Evolutionary conservation across 306 rosid species (phyloP).

Genomic region (Coriaria nepalensis): DNA sequence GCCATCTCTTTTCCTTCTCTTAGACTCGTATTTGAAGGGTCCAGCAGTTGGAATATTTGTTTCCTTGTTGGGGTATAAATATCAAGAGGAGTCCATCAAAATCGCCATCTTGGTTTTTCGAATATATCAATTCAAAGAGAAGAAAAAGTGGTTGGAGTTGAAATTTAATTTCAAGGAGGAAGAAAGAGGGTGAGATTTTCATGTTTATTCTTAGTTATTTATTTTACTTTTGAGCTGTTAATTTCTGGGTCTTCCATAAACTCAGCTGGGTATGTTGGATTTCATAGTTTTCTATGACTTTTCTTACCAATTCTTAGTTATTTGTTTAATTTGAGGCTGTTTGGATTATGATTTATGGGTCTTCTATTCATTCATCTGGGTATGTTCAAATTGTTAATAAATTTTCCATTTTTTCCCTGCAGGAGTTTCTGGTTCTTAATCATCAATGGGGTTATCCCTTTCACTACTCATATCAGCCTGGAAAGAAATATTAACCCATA

Average conservation of each 20-base stretch:
- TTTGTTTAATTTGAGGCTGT: too few relatives aligned
- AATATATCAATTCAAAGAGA: background rate
- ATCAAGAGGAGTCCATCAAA: slow-evolving; percentile 4
- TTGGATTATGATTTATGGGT: too few relatives aligned
- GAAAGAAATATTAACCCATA: slow-evolving; percentile 34
- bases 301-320: too few relatives aligned
- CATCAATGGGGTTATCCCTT: slow-evolving; percentile 53
- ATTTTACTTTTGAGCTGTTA: too few relatives aligned
- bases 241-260: too few relatives aligned
- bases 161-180: too few relatives aligned
- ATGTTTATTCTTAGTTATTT: too few relatives aligned
- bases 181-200: too few relatives aligned
- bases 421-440: slow-evolving; percentile 1
- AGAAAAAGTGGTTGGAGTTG: background rate
- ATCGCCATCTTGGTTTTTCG: background rate
- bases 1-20: background rate
- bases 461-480: slow-evolving; percentile 40
- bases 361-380: too few relatives aligned
- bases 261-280: too few relatives aligned
- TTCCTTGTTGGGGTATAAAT: slow-evolving; percentile 6
- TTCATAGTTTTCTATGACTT: too few relatives aligned
- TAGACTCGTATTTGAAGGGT: slow-evolving; percentile 40
- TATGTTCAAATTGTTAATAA: slow-evolving; percentile 6
- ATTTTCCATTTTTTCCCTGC: slow-evolving; percentile 1
- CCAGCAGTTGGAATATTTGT: slow-evolving; percentile 1